A percentile compares a stretch with the other conserved stretches of the same genome.
Conservation (phyloP, 805 yeast genomes). For the Yarrowia osloensis region DNA sequence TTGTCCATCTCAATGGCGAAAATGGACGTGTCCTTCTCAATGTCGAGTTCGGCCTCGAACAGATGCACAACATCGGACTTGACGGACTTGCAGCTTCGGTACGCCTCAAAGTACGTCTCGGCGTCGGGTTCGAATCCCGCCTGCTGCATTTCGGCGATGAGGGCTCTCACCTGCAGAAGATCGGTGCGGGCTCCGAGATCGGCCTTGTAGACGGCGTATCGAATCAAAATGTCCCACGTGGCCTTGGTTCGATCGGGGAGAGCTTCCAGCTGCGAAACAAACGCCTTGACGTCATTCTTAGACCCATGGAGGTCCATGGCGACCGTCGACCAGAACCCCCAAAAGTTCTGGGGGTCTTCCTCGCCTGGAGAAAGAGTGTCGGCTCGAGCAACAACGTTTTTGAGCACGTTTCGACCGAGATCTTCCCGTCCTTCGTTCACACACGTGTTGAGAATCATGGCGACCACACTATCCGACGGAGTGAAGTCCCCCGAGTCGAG, state of each 20-base stretch:
- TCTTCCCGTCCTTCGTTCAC: constrained; percentile 10
- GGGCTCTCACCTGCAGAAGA: constrained; percentile 27
- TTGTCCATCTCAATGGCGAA: constrained; percentile 45
- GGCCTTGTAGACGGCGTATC: constrained; percentile 41
- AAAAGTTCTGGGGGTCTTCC: constrained; percentile 15
- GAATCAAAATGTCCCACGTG: constrained; percentile 44
- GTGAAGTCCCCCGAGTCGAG: constrained; percentile 7
- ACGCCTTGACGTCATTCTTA: not conserved
- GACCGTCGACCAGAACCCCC: constrained; percentile 1
- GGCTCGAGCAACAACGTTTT: not conserved
- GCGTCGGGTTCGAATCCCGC: constrained; percentile 36
- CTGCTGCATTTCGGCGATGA: constrained; percentile 34
- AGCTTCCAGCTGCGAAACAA: not conserved
- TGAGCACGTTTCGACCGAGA: constrained; percentile 19
- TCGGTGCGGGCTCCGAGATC: constrained; percentile 23
- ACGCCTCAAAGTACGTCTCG: constrained; percentile 39
- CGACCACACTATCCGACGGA: constrained; percentile 1
- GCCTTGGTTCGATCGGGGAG: constrained; percentile 35
- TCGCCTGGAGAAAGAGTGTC: not conserved
- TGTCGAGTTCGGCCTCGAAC: constrained; percentile 42
- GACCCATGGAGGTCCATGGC: constrained; percentile 18
- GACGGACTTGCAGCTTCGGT: constrained; percentile 35
- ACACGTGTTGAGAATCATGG: constrained; percentile 11
- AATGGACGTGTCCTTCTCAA: constrained; percentile 45
- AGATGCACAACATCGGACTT: constrained; percentile 35